A percentile compares a stretch with the other conserved stretches of the same genome.
Evolutionary conservation across 805 yeast species (phyloP).

Genomic region (Saccharomycopsis sp.): DNA sequence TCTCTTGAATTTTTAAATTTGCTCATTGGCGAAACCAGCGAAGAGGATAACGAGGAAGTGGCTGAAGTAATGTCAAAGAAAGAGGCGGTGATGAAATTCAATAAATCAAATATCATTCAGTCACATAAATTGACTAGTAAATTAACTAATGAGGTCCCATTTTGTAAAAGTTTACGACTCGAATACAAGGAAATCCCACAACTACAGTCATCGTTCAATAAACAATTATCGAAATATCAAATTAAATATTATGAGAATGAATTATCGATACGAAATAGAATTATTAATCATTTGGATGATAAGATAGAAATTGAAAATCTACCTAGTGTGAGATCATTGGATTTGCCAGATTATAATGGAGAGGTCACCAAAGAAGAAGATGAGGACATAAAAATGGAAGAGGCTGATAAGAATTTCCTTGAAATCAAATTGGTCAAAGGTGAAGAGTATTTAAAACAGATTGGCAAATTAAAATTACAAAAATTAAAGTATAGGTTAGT

Average conservation of each 20-base stretch:
- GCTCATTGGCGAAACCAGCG: slow-evolving; percentile 3
- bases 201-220: slow-evolving; percentile 2
- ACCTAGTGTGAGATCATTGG: not conserved
- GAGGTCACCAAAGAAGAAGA: not conserved
- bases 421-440: slow-evolving; percentile 14
- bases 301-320: not conserved
- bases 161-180: slow-evolving; percentile 1
- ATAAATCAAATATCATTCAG: slow-evolving; percentile 1
- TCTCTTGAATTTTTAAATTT: slow-evolving; percentile 4
- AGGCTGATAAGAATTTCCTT: slow-evolving; percentile 4
- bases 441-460: slow-evolving; percentile 8
- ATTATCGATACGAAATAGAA: slow-evolving; percentile 4
- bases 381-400: not conserved
- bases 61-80: slow-evolving; percentile 1
- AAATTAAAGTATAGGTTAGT: slow-evolving; percentile 7
- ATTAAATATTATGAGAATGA: slow-evolving; percentile 10
- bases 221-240: slow-evolving; percentile 7
- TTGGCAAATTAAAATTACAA: slow-evolving; percentile 4
- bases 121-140: slow-evolving; percentile 1
- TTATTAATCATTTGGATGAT: not conserved
- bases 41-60: not conserved
- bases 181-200: slow-evolving; percentile 13
- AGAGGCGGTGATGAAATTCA: not conserved
- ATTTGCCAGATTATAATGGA: slow-evolving; percentile 3
- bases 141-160: not conserved